A percentile compares a stretch with the other conserved stretches of the same genome.
Evolutionary conservation across 208 protist species (phyloP).

Genomic region (Zelonia costaricensis): DNA sequence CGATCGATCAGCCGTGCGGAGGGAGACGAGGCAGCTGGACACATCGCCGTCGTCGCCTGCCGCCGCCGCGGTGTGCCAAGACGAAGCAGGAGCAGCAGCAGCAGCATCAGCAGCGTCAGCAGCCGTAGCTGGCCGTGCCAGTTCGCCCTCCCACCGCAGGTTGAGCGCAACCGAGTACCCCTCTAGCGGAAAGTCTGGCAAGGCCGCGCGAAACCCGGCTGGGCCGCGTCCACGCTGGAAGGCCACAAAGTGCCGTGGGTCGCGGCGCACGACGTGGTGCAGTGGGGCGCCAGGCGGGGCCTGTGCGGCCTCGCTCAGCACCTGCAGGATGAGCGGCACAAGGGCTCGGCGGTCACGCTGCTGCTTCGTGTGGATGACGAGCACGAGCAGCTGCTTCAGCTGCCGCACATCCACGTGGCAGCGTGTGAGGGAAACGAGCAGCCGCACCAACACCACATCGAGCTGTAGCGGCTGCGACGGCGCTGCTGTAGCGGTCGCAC

Average conservation of each 20-base stretch:
- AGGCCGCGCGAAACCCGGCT: conserved; percentile 50
- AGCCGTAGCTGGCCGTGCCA: neutral
- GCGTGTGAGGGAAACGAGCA: conserved; percentile 48
- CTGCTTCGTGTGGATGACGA: conserved; percentile 45
- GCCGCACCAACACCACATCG: conserved; percentile 30
- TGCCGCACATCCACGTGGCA: conserved; percentile 77
- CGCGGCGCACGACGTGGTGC: neutral
- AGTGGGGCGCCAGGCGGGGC: neutral
- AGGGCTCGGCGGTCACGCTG: conserved; percentile 36
- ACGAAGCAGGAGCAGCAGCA: too few relatives aligned
- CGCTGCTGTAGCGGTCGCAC: neutral
- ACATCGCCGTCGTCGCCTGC: neutral
- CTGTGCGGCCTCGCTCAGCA: conserved; percentile 53
- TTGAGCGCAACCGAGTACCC: conserved; percentile 79
- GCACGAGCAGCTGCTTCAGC: conserved; percentile 73
- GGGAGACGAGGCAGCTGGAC: conserved; percentile 25
- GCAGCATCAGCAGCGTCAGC: conserved; percentile 1
- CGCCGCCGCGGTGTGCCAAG: neutral
- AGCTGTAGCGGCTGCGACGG: conserved; percentile 14
- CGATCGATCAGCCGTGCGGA: conserved; percentile 29
- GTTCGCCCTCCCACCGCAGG: conserved; percentile 51
- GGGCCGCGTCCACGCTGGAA: conserved; percentile 39
- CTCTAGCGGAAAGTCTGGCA: conserved; percentile 62
- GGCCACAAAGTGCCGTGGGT: conserved; percentile 29
- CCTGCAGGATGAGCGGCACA: conserved; percentile 48